phyloP scores from a whole-genome alignment of 345 rosid genomes.

The Aquilaria sinensis region DNA sequence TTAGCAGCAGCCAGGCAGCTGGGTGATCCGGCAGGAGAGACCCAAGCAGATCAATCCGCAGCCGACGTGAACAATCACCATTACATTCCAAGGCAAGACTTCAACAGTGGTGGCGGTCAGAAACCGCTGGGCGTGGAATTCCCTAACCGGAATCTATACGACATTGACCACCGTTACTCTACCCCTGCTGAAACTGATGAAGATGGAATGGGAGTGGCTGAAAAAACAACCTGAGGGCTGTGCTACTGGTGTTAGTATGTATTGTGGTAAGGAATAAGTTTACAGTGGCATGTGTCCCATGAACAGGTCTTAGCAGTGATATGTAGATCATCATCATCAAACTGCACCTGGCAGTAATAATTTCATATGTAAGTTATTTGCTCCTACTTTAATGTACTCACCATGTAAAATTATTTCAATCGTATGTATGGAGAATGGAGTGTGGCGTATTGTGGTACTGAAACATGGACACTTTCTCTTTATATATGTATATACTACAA shows the following conservation, averaged over 20 bases:
- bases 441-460: too few species aligned
- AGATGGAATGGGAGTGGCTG: background rate
- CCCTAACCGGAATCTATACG: background rate
- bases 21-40: background rate
- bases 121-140: slow-evolving; percentile 6
- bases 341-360: too few species aligned
- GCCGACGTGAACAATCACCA: slow-evolving; percentile 19
- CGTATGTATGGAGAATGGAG: too few species aligned
- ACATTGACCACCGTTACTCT: background rate
- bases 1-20: slow-evolving; percentile 3
- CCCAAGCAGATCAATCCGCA: background rate
- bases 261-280: background rate
- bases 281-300: background rate
- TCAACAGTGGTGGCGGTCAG: slow-evolving; percentile 8
- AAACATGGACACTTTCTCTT: too few species aligned
- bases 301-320: too few species aligned
- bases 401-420: too few species aligned
- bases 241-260: background rate
- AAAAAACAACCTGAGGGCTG: background rate
- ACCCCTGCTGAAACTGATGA: too few species aligned
- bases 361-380: too few species aligned
- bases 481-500: too few species aligned
- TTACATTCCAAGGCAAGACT: slow-evolving; percentile 19
- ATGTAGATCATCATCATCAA: too few species aligned
- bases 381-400: too few species aligned